A percentile compares a stretch with the other conserved stretches of the same genome.
Conservation (phyloP, 495 filamentous ascomycete genomes). For the Chaetomium tenue region DNA sequence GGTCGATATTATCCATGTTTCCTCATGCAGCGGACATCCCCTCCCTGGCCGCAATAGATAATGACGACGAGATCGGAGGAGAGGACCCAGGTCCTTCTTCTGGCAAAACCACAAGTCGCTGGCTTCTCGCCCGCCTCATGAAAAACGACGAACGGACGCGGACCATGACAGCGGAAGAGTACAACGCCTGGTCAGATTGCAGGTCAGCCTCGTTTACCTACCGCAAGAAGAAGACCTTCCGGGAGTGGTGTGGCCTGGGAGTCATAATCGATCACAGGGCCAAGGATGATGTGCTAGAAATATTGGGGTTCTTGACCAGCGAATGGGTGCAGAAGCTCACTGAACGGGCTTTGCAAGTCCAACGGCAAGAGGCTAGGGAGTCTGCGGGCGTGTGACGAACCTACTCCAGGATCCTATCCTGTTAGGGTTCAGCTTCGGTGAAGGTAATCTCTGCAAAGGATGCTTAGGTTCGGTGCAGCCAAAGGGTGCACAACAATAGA, state of each 20-base stretch:
- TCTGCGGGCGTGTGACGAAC: not conserved
- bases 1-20: not conserved
- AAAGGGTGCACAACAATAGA: no score
- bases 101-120: not conserved
- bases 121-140: conserved; percentile 3
- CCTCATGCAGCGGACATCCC: not conserved
- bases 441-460: no score
- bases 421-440: no score
- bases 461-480: no score
- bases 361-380: not conserved
- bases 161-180: conserved; percentile 7
- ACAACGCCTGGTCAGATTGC: not conserved
- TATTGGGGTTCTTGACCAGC: conserved; percentile 6
- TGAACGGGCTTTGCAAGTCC: not conserved
- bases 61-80: not conserved
- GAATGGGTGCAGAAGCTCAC: conserved; percentile 10
- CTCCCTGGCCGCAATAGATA: not conserved
- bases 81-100: not conserved
- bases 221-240: conserved; percentile 7
- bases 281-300: conserved; percentile 4
- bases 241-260: conserved; percentile 2
- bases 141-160: conserved; percentile 7
- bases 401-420: no score
- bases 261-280: not conserved
- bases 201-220: conserved; percentile 5